Base-by-base conservation (phyloP, 352 stramenopile species). In the Peronosclerospora sorghi region DNA sequence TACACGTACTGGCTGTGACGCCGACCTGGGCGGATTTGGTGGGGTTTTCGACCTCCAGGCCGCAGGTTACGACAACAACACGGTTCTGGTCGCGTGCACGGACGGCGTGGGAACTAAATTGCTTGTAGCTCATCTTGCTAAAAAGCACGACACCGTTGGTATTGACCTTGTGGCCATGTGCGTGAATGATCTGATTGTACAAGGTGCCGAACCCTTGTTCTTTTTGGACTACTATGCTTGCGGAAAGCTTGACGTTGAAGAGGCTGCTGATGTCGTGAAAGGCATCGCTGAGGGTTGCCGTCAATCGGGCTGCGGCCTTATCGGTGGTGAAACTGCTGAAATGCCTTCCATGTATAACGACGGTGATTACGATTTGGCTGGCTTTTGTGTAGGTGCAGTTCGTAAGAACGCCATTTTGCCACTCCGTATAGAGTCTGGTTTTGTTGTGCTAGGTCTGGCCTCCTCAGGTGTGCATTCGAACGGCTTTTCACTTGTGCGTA, bases 141-240 rank as follows among this genome's bases (percentile, higher is more conserved):
- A 87, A 40, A 96, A 95, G 69, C 95, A 98, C 62, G 75, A 97
- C 63, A 96, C 85, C 7, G 86, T 99, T 40, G 95, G 95, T 27
- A 97, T 99, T 43, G 95, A 99, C 73, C 85, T 99, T 24, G 95
- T 99, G 23, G 95, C 96, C 30, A 99, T 99, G 96, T 98, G 94
- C 55, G 96, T 99, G 34, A 99, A 99, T 72, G 96, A 99, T 62
- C 71, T 99, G 24, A 96, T 98, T 54, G 94, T 98, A n/a, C 89
- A 96, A 47, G 96, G 95, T 49, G 96, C 95, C n/a, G 94, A 98
- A 52, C 96, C 96, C 15, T 69, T 99, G 8, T 98, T 99, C 79
- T 99, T 99, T 72, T 66, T 99, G 7, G 96, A 99, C 72, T 99
- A 99, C 74, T 99, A 98, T 83, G 95, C 96, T 45, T 97, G 90